phyloP scores from a whole-genome alignment of 2,329 filamentous ascomycete genomes.

The Verticillium longisporum region DNA sequence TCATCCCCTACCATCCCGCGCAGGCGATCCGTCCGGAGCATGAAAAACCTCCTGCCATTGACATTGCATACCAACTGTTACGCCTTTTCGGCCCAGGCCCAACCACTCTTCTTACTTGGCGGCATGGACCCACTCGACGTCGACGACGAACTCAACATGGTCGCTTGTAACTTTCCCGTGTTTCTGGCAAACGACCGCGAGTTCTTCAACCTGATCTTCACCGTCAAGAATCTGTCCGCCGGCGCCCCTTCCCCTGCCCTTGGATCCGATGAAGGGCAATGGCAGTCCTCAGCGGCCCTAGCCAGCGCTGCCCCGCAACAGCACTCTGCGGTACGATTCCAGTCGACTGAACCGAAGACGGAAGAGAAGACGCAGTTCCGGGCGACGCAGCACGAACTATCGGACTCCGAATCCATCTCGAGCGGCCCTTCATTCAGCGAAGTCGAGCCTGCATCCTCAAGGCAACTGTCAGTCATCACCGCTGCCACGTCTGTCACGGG shows the following conservation, averaged over 20 bases:
- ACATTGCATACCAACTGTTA: constrained; percentile 20
- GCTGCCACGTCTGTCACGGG: constrained; percentile 32
- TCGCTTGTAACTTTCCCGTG: constrained; percentile 45
- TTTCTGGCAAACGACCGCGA: constrained; percentile 48
- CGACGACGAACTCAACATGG: constrained; percentile 17
- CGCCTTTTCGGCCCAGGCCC: constrained; percentile 2
- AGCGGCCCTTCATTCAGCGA: constrained; percentile 28
- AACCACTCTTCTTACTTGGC: not conserved
- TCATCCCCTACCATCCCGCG: constrained; percentile 14
- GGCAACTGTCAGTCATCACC: constrained; percentile 30
- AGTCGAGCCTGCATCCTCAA: constrained; percentile 23
- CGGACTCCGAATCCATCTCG: constrained; percentile 19
- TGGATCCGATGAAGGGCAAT: constrained; percentile 16
- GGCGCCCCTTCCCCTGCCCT: constrained; percentile 35
- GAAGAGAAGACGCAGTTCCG: constrained; percentile 7
- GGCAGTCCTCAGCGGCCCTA: constrained; percentile 1
- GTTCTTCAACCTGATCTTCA: constrained; percentile 38
- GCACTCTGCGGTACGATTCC: not conserved
- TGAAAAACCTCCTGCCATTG: constrained; percentile 30
- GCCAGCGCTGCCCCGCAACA: not conserved
- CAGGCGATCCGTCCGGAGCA: constrained; percentile 29
- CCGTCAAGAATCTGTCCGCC: constrained; percentile 44
- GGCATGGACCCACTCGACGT: constrained; percentile 1
- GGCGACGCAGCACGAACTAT: constrained; percentile 12
- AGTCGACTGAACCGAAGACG: not conserved